These are phyloP conservation scores for Colletotrichum sidae DNA, from an alignment of 2,329 filamentous ascomycete genomes.

Conservation along the genomic window DNA sequence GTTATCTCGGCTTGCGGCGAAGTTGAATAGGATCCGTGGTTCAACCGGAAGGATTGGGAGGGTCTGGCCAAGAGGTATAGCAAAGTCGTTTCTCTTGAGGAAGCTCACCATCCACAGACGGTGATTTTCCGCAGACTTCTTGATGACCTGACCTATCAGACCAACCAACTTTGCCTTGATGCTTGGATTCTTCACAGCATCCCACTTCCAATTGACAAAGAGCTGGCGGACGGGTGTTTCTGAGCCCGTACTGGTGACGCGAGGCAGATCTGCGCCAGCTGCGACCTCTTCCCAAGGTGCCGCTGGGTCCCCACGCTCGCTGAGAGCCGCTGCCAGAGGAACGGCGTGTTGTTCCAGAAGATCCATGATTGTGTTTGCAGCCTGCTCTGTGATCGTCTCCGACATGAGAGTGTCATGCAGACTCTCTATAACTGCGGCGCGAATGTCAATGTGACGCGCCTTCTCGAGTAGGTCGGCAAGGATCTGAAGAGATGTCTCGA, in stretches of 20 bases:
- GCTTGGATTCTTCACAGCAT: neutral
- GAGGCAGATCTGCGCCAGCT: conserved; percentile 3
- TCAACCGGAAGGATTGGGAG: neutral
- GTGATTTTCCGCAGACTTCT: conserved; percentile 14
- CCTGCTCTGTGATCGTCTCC: neutral
- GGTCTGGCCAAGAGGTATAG: neutral
- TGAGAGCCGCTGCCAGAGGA: conserved; percentile 11
- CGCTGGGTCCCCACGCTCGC: conserved; percentile 3
- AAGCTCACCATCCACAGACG: conserved; percentile 9
- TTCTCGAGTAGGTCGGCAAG: conserved; percentile 7
- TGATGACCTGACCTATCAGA: neutral
- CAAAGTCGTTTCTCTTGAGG: conserved; percentile 10
- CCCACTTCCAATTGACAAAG: conserved; percentile 1
- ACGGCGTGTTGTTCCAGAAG: conserved; percentile 8
- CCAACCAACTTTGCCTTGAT: neutral
- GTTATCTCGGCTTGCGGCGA: conserved; percentile 1
- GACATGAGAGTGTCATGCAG: conserved; percentile 1
- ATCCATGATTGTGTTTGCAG: neutral
- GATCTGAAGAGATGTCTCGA: neutral
- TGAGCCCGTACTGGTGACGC: neutral
- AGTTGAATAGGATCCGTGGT: neutral
- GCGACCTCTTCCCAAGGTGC: conserved; percentile 4
- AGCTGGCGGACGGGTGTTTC: conserved; percentile 1
- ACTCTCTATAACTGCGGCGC: conserved; percentile 12
- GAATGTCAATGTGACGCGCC: conserved; percentile 21